A percentile compares a stretch with the other conserved stretches of the same genome.
phyloP scores from a whole-genome alignment of 2,329 filamentous ascomycete genomes.

The Cadophora gregata region DNA sequence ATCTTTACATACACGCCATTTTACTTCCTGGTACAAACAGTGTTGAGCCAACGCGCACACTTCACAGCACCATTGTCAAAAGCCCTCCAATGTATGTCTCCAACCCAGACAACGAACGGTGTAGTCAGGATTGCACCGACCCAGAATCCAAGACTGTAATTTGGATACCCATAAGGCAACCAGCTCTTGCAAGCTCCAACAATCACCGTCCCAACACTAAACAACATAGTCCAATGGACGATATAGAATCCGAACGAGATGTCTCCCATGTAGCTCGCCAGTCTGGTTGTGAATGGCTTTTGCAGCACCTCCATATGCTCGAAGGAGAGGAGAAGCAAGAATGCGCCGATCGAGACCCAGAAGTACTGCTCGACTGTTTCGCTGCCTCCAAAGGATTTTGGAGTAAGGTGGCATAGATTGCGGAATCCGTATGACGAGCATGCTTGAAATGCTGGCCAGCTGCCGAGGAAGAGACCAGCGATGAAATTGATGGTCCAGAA shows the following conservation, averaged over 20 bases:
- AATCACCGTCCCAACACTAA: constrained; percentile 11
- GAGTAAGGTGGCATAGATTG: constrained; percentile 10
- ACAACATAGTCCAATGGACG: constrained; percentile 47
- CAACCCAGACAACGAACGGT: constrained; percentile 15
- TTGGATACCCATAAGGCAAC: constrained; percentile 10
- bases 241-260: constrained; percentile 63
- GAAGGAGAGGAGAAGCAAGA: constrained; percentile 12
- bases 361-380: constrained; percentile 33
- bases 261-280: constrained; percentile 59
- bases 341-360: constrained; percentile 14
- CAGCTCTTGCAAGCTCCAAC: constrained; percentile 10
- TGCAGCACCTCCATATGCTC: constrained; percentile 28
- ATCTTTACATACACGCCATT: neutral
- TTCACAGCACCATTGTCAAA: constrained; percentile 18
- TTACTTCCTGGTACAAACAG: constrained; percentile 4
- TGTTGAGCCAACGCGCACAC: constrained; percentile 20
- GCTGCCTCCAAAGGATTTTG: neutral
- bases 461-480: constrained; percentile 17
- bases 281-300: constrained; percentile 50
- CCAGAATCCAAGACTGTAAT: constrained; percentile 11
- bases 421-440: constrained; percentile 14
- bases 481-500: constrained; percentile 9
- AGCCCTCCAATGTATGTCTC: constrained; percentile 20
- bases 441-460: constrained; percentile 15
- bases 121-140: constrained; percentile 9